Evolutionary conservation across 768 basidiomycete genomes (phyloP).

Genomic region (Termitomyces titanicus): DNA sequence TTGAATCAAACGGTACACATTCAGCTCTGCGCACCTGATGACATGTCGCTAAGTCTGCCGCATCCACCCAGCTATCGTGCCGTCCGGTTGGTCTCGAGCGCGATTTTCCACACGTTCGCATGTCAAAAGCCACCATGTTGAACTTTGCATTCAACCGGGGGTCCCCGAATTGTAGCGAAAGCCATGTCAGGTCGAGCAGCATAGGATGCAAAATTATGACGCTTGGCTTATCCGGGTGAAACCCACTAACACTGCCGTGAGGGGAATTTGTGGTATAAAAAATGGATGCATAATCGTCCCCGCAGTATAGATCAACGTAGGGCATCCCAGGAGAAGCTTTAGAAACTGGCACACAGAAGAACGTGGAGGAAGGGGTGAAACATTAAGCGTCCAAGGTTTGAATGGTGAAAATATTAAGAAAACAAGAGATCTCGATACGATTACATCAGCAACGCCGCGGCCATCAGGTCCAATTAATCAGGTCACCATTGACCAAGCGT

Average conservation of each 20-base stretch:
- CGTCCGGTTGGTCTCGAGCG: conserved; percentile 45
- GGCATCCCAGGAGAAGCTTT: conserved; percentile 43
- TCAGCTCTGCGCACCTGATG: conserved; percentile 44
- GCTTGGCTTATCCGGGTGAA: conserved; percentile 63
- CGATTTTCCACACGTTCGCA: conserved; percentile 60
- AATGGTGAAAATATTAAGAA: conserved; percentile 1
- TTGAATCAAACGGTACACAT: not conserved
- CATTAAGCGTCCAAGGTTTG: not conserved
- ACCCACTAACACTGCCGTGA: conserved; percentile 57
- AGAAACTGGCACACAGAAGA: not conserved
- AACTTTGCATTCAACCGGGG: conserved; percentile 51
- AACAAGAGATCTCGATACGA: conserved; percentile 12
- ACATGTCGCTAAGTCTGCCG: conserved; percentile 70
- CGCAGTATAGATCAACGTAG: conserved; percentile 59
- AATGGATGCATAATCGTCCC: conserved; percentile 65
- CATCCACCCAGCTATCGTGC: conserved; percentile 76
- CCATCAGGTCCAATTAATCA: conserved; percentile 4
- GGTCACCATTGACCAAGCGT: not conserved
- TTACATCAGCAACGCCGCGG: conserved; percentile 7
- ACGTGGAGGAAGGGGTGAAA: conserved; percentile 7
- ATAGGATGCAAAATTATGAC: conserved; percentile 66
- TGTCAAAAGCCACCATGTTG: conserved; percentile 77
- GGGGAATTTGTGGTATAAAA: conserved; percentile 68
- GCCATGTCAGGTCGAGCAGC: conserved; percentile 68
- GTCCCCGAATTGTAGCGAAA: conserved; percentile 64